phyloP scores from a whole-genome alignment of 2,329 filamentous ascomycete genomes.

The Pseudogymnoascus sp. region DNA sequence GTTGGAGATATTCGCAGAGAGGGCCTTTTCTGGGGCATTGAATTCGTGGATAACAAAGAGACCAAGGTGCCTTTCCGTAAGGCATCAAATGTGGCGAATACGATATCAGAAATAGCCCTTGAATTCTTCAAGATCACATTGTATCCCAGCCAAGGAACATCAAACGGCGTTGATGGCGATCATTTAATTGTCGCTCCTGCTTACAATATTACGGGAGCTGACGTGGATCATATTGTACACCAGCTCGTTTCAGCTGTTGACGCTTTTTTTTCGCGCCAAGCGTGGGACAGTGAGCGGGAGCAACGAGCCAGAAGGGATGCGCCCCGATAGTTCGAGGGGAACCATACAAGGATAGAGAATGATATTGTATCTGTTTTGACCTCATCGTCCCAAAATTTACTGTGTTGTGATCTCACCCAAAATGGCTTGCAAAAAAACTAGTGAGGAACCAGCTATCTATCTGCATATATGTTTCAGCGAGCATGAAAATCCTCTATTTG shows the following conservation, averaged over 20 bases:
- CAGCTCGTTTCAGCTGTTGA: constrained; percentile 24
- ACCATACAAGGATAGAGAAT: not conserved
- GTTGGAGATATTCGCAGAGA: constrained; percentile 56
- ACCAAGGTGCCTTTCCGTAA: constrained; percentile 43
- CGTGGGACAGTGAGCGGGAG: not conserved
- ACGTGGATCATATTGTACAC: constrained; percentile 48
- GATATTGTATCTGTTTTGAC: not conserved
- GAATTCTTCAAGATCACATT: constrained; percentile 41
- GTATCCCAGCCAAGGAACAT: constrained; percentile 53
- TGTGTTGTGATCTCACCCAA: not conserved
- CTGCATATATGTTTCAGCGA: not conserved
- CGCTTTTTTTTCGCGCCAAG: not conserved
- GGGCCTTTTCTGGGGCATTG: constrained; percentile 51
- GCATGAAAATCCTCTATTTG: not conserved
- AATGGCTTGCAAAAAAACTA: not conserved
- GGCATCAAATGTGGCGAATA: constrained; percentile 37
- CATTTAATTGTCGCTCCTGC: constrained; percentile 57
- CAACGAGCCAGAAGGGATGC: not conserved
- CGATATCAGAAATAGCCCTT: constrained; percentile 41
- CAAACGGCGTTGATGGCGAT: constrained; percentile 49
- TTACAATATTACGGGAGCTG: constrained; percentile 47
- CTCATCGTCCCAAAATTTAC: not conserved
- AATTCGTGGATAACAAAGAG: constrained; percentile 45
- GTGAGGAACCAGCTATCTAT: not conserved
- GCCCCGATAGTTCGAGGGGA: not conserved